Evolutionary conservation across 169 alveolate genomes (phyloP).

Genomic region (Plasmodium coatneyi): DNA sequence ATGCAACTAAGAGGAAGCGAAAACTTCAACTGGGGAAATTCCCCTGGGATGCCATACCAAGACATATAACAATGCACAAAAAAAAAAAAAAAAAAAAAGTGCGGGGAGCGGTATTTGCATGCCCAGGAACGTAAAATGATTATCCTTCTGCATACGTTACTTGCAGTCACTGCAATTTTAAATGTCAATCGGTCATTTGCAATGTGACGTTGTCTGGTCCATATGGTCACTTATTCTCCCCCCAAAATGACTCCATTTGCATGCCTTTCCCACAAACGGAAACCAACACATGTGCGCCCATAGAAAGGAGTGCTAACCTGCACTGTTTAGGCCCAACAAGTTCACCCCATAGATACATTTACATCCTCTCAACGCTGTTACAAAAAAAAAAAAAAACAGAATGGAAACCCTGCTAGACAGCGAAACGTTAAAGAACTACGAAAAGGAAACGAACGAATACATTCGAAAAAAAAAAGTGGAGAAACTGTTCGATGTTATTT

Average conservation of each 20-base stretch:
- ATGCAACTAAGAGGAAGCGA: background rate
- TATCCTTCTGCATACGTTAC: background rate
- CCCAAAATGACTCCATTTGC: background rate
- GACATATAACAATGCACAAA: background rate
- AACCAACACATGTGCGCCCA: background rate
- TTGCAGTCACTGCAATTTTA: background rate
- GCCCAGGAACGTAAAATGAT: background rate
- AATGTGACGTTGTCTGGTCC: background rate
- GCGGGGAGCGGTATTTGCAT: background rate
- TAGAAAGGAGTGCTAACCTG: background rate
- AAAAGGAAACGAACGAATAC: constrained; percentile 69
- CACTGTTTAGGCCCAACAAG: background rate
- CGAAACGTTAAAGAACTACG: constrained; percentile 54
- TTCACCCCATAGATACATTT: background rate
- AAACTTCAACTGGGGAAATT: background rate
- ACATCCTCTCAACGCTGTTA: background rate
- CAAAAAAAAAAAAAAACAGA: background rate
- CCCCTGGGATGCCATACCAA: background rate
- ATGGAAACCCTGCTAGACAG: constrained; percentile 64
- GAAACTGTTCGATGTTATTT: constrained; percentile 51
- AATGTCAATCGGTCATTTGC: background rate
- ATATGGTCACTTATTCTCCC: background rate
- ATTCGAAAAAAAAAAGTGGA: constrained; percentile 57
- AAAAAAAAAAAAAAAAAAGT: background rate
- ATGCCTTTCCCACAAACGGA: background rate